Evolutionary conservation across 2,329 filamentous ascomycete genomes (phyloP).

Genomic region (Aureobasidium uvarum): DNA sequence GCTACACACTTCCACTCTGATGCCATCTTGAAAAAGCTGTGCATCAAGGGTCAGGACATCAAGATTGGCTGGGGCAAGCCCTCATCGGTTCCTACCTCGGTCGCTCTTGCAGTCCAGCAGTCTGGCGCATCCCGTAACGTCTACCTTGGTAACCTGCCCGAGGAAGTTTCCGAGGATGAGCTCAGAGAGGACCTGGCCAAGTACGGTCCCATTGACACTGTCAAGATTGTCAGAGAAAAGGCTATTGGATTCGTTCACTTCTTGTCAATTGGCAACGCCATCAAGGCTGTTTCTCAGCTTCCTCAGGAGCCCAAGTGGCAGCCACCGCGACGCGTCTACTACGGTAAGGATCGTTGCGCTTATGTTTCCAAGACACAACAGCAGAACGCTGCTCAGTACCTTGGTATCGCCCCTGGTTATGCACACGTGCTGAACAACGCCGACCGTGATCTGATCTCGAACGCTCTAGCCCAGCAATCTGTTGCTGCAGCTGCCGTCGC

Average conservation of each 20-base stretch:
- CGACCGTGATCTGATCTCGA: slow-evolving; percentile 95
- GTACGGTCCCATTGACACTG: slow-evolving; percentile 92
- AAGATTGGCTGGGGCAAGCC: slow-evolving; percentile 99
- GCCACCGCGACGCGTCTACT: slow-evolving; percentile 91
- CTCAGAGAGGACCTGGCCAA: slow-evolving; percentile 92
- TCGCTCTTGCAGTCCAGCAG: slow-evolving; percentile 95
- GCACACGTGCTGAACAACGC: slow-evolving; percentile 95
- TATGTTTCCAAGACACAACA: slow-evolving; percentile 99
- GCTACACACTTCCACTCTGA: slow-evolving; percentile 99
- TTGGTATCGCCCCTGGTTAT: slow-evolving; percentile 94
- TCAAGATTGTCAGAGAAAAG: slow-evolving; percentile 98
- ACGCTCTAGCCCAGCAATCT: slow-evolving; percentile 92
- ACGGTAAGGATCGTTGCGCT: slow-evolving; percentile 96
- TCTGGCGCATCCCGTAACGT: slow-evolving; percentile 96
- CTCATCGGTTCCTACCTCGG: slow-evolving; percentile 94
- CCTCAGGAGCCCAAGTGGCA: slow-evolving; percentile 98
- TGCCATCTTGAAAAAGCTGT: slow-evolving; percentile 98
- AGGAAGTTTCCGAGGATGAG: slow-evolving; percentile 88
- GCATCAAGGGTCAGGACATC: slow-evolving; percentile 97
- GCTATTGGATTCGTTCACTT: slow-evolving; percentile 98
- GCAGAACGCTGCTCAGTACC: slow-evolving; percentile 96
- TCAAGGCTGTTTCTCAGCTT: slow-evolving; percentile 95
- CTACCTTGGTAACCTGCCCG: slow-evolving; percentile 88
- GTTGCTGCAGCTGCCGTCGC: slow-evolving; percentile 95
- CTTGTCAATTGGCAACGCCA: slow-evolving; percentile 93